Conservation (phyloP, 441 rosid species). For the Erysimum cheiri region DNA sequence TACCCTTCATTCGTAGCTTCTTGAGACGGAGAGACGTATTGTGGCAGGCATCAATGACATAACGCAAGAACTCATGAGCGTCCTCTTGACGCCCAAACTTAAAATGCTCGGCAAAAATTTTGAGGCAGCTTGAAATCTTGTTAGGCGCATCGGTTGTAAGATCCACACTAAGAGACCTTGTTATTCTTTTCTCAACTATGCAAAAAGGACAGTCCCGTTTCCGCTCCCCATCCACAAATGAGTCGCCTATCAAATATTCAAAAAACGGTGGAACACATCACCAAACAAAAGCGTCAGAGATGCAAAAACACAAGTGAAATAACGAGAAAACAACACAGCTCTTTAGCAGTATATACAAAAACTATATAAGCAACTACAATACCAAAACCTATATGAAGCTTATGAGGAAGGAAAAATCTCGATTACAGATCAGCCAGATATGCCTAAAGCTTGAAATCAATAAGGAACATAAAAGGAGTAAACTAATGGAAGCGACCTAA, state of each 20-base stretch:
- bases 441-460: neutral
- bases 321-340: neutral
- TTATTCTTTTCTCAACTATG: constrained; percentile 77
- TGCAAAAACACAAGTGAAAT: neutral
- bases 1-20: constrained; percentile 68
- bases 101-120: constrained; percentile 77
- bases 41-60: constrained; percentile 94
- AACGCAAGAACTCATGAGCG: constrained; percentile 93
- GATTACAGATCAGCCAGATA: constrained; percentile 1
- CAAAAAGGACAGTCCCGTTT: constrained; percentile 94
- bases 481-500: constrained; percentile 18
- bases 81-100: constrained; percentile 88
- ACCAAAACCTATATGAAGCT: constrained; percentile 19
- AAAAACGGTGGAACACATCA: neutral
- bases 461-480: neutral
- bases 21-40: constrained; percentile 80
- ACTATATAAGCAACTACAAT: constrained; percentile 1
- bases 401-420: neutral
- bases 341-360: constrained; percentile 3
- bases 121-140: constrained; percentile 71
- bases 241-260: constrained; percentile 58
- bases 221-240: constrained; percentile 52
- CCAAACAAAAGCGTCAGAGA: constrained; percentile 2
- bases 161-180: constrained; percentile 73
- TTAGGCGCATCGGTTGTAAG: constrained; percentile 63